These are phyloP conservation scores for Penicillium aurantiogriseum DNA, from an alignment of 2,329 filamentous ascomycete genomes.

Conservation along the genomic window DNA sequence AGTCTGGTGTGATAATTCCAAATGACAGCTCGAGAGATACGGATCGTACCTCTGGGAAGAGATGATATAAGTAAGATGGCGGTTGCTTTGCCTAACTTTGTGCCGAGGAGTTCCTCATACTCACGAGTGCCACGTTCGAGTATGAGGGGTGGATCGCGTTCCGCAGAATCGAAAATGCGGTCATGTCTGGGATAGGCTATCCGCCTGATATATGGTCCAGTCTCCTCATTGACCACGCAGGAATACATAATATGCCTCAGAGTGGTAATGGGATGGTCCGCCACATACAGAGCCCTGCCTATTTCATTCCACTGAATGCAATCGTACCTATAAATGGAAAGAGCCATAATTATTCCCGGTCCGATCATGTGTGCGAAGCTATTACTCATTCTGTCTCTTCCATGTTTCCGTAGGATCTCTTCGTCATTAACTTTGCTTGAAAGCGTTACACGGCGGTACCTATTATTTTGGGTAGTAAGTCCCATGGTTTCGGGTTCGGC, in stretches of 20 bases:
- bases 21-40: not conserved
- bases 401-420: no score
- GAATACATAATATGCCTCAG: not conserved
- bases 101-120: not conserved
- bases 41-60: not conserved
- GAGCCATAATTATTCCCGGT: not conserved
- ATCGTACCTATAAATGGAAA: not conserved
- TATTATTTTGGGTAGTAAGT: accelerated
- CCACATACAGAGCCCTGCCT: not conserved
- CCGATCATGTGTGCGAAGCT: not conserved
- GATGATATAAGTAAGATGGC: not conserved
- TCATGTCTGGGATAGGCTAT: not conserved
- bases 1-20: not conserved
- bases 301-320: not conserved
- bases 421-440: accelerated
- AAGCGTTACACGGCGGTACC: not conserved
- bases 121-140: not conserved
- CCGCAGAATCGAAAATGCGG: not conserved
- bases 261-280: not conserved
- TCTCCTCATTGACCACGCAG: not conserved
- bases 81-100: not conserved
- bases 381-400: not conserved
- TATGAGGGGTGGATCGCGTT: no score
- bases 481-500: not conserved
- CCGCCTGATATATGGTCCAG: not conserved